A percentile compares a stretch with the other conserved stretches of the same genome.
These are phyloP conservation scores for Eragrostis curvula DNA, from an alignment of 176 grass and related monocot genomes.

Conservation along the genomic window DNA sequence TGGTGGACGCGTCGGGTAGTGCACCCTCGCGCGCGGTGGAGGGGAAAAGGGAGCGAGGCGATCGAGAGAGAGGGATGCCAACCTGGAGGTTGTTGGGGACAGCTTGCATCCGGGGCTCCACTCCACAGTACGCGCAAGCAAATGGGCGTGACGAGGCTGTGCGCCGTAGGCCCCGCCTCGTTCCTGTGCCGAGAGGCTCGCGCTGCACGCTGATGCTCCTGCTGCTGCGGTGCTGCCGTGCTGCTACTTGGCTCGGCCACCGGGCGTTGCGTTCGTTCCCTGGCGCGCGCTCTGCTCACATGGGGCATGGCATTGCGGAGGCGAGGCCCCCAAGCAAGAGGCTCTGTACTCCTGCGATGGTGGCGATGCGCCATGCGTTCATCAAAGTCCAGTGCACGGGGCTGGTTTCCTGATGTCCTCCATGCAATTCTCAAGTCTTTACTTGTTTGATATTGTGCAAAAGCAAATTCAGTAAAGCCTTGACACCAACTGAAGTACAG, in stretches of 20 bases:
- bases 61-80: constrained; percentile 56
- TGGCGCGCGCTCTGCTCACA: not conserved
- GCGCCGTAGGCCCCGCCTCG: constrained; percentile 2
- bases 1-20: constrained; percentile 45
- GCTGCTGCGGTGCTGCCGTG: not conserved
- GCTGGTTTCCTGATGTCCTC: not conserved
- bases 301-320: no score
- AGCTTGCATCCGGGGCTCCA: constrained; percentile 63
- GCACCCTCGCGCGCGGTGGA: not conserved
- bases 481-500: not conserved
- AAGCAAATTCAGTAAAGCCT: not conserved
- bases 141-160: constrained; percentile 26
- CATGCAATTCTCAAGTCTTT: not conserved
- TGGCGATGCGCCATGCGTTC: not conserved
- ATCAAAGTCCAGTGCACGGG: not conserved
- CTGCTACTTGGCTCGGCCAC: not conserved
- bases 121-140: constrained; percentile 27
- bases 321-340: not conserved
- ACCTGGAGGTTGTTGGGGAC: constrained; percentile 82
- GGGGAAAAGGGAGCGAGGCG: not conserved
- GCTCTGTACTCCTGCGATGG: no score
- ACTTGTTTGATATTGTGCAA: no score
- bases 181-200: no score
- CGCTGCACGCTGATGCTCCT: not conserved
- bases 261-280: no score